phyloP scores from a whole-genome alignment of 768 basidiomycete genomes.

The Boletus edulis region DNA sequence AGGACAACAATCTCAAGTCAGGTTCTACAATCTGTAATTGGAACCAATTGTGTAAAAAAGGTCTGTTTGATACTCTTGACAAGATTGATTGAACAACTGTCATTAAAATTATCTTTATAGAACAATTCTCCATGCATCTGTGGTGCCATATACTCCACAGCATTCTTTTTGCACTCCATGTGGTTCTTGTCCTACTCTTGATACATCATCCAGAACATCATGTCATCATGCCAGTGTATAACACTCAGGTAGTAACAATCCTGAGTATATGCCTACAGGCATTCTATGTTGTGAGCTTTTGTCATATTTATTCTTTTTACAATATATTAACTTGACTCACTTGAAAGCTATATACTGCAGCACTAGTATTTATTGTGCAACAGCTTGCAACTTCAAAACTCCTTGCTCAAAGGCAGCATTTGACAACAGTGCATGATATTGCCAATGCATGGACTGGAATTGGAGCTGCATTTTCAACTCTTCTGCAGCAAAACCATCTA shows the following conservation, averaged over 20 bases:
- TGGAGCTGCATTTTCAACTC: conserved; percentile 14
- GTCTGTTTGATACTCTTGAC: background rate
- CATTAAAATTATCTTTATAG: background rate
- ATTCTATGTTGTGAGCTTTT: background rate
- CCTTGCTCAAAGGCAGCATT: background rate
- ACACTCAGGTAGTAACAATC: background rate
- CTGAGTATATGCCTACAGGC: background rate
- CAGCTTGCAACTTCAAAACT: conserved; percentile 8
- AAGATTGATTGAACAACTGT: background rate
- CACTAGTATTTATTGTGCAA: conserved; percentile 20
- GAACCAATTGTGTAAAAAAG: background rate
- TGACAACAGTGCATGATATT: conserved; percentile 21
- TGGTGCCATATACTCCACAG: background rate
- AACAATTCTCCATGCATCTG: background rate
- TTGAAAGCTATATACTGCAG: conserved; percentile 13
- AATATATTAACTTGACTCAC: background rate
- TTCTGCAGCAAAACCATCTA: conserved; percentile 10
- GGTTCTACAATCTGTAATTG: background rate
- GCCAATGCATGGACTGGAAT: conserved; percentile 20
- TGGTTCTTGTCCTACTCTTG: background rate
- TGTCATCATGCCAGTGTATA: background rate
- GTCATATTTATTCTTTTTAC: background rate
- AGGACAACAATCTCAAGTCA: background rate
- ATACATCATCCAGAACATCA: background rate
- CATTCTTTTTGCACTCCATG: background rate